Evolutionary conservation across 495 filamentous ascomycete genomes (phyloP), one percentile per base, ranked within the genome.

Genomic region (Hypoxylon fuscum): DNA sequence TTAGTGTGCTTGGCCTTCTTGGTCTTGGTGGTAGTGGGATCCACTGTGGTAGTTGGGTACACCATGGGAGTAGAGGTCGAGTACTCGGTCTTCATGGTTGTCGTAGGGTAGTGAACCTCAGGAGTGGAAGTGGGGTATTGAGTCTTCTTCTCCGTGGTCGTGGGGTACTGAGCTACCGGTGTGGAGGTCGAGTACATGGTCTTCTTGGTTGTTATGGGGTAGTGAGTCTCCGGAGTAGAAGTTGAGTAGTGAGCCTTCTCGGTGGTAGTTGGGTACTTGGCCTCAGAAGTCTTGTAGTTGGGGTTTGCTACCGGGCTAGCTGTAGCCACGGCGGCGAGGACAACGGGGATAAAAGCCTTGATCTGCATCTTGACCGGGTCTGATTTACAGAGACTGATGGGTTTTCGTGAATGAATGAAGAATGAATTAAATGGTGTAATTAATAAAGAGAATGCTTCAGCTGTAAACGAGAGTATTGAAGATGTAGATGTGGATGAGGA

Each of bases 251-350:
- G 29, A 1, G 4, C 6, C 22, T 49, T 48, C 40, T 45, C 22
- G 10, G 52, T 51, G 11, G 49, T 37, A 0, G 46, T 38, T 0
- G 59, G 44, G 45, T 62, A 62, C 21, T 53, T 22, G 22, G 35
- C 34, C 15, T 53, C 42, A 11, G 49, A 47, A 12, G 58, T 60
- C 17, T 18, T 44, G 21, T 46, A 27, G 31, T 66, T 47, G 21
- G 57, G 63, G 20, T 58, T 57, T 37, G 57, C 63, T 34, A 66
- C 57, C 42, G 63, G 63, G 57, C 63, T 62, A 18, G 63, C 63
- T 38, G 53, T 49, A 7, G 57, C 63, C 52, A 58, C 56, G 35
- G 57, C 57, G 14, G 57, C 63, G 41, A 66, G 63, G 22, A 62
- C 53, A 38, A 62, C 46, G 29, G 63, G 63, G 37, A 66, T 45